Base-by-base conservation (phyloP, 2,329 filamentous ascomycete species). In the Alternaria brassicae region DNA sequence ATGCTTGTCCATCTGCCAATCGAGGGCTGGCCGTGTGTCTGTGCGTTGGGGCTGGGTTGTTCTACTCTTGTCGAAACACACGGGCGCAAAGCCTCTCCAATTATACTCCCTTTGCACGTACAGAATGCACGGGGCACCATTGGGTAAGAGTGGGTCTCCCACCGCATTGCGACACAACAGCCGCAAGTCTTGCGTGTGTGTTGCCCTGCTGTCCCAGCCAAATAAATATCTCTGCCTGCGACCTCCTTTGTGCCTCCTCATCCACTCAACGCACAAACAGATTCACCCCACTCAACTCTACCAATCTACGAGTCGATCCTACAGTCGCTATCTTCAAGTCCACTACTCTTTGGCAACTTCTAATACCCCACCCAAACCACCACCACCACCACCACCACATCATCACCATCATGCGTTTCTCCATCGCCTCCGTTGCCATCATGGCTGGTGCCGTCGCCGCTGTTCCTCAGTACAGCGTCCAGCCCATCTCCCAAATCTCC, bases 401-500 rank as follows among this genome's bases (percentile, higher is more conserved):
- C n/a, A 36, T 61, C 58, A 60, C 60, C 70, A 73, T 68, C 48
- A 76, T 76, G 74, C 73, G 73, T 66, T 73, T 71, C 72, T 63
- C 71, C 51, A 60, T 66, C 52, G 44, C 65, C 66, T 65, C 66
- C 47, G 53, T 76, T 55, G 63, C 70, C 65, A 60, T 68, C 65
- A 40, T 74, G 61, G 72, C 71, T 53, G 71, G 69, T 57, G 59
- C 67, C 59, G 73, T 65, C 56, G 69, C 68, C 58, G 74, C 72
- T 49, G 61, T 66, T 42, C 69, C 72, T 32, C 71, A 74, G 70
- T 60, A 62, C 59, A 21, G 32, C 47, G 50, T 66, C 48, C 62
- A 72, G 57, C 69, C 73, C 60, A 77, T 78, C 70, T 69, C 72
- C 53, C 75, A 78, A 71, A 78, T 78, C 66, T 65, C 63, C 56